These are phyloP conservation scores for Ajuga chamaepitys DNA, from an alignment of 257 asterid genomes.

Conservation along the genomic window DNA sequence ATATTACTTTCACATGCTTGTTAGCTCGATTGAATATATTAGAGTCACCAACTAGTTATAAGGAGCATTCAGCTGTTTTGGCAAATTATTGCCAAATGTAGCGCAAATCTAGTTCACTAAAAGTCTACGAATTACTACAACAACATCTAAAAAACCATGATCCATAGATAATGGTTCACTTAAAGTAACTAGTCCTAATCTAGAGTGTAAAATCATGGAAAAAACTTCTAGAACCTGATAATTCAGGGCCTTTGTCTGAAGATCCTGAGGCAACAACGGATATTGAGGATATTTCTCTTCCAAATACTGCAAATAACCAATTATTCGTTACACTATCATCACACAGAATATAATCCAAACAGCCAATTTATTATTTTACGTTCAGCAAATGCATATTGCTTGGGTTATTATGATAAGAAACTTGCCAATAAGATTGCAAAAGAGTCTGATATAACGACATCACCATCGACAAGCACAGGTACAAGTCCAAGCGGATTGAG, in stretches of 20 bases:
- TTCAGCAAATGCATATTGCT: background rate
- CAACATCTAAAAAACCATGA: constrained; percentile 1
- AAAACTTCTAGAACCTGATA: constrained; percentile 37
- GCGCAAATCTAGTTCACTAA: no score
- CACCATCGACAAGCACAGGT: constrained; percentile 76
- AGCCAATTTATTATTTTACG: background rate
- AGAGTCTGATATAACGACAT: constrained; percentile 61
- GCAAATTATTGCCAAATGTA: no score
- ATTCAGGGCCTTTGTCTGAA: constrained; percentile 48
- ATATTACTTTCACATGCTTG: background rate
- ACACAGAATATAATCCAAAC: background rate
- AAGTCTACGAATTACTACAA: no score
- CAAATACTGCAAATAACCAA: constrained; percentile 47
- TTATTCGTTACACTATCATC: background rate
- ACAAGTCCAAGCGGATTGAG: constrained; percentile 80
- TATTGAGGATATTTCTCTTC: constrained; percentile 87
- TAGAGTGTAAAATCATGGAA: background rate
- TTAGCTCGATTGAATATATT: background rate
- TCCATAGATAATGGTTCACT: background rate
- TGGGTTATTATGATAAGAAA: constrained; percentile 8
- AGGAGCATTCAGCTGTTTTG: no score
- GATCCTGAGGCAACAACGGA: constrained; percentile 79
- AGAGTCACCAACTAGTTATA: no score
- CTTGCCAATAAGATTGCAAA: constrained; percentile 77
- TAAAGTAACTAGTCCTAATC: background rate